Evolutionary conservation across 1,139 yeast genomes (phyloP), one percentile per base, ranked within the genome.

Genomic region (Trichomonascaceae sp.): DNA sequence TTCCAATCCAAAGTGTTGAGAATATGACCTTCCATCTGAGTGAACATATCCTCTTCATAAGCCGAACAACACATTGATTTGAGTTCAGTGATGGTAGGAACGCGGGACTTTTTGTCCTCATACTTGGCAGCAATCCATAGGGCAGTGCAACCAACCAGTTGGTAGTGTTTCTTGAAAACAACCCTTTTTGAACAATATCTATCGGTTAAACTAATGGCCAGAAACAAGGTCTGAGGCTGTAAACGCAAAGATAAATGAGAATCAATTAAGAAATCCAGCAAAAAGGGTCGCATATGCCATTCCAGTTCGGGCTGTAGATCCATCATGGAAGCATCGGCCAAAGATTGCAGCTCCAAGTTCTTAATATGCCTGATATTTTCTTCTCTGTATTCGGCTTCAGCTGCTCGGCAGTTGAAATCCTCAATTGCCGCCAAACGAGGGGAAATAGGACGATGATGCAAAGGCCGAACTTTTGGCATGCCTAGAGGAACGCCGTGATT

Each of bases 81-180:
- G 59, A 90, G 78, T 67, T 90, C 96, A 54, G 80, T 79, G 57
- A 90, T 75, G 1, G 93, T 84, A 19, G 97, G 96, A 9, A 89
- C 93, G 57, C 93, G 77, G 57, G 84, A 80, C 72, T 91, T 91
- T 68, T 89, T 88, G 71, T 91, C 97, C 68, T 91, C 96, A 70
- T 87, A 90, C 72, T 93, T 93, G 54, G 96, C 87, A 13, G 98
- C 96, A 53, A 93, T 83, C 97, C 98, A 91, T 53, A 93, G 77
- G 2, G 97, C 91, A 1, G 97, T 87, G 66, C 96, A 86, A 3
- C 96, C 96, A 18, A 91, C 93, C 56, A 93, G 76, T 69, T 91
- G 97, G 67, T 89, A 90, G 70, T 93, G 98, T 65, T 90, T 84
- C 68, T 87, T 88, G 74, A 86, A 89, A 9, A 91, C 97, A 18